Base-by-base conservation (phyloP, 495 filamentous ascomycete genomes). In the Bacidia gigantensis region DNA sequence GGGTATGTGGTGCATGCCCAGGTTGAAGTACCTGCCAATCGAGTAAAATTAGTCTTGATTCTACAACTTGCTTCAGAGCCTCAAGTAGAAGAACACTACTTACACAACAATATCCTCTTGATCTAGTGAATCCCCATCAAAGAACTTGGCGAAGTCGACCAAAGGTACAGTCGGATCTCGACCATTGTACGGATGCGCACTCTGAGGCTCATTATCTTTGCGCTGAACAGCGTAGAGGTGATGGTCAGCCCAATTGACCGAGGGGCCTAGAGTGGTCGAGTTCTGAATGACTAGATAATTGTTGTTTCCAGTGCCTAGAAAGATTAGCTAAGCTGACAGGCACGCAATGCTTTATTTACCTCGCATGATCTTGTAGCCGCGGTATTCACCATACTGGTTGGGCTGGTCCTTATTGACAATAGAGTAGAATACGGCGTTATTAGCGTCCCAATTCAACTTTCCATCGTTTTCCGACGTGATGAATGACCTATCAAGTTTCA, bases 1-100 rank as follows among this genome's bases (percentile, higher is more conserved):
- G 14, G 77, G 76, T 20, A 79, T 60, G 57, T 79, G 77, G 56
- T 80, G 75, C 66, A 74, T 77, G 17, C 76, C 76, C 7, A 81
- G 62, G 55, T 78, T 76, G 57, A 77, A 68, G 17, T 49, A 49
- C 12, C 32, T 39, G n/a, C 10, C 10, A 10, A 10, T 39, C 32
- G n/a, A 39, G 14, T 20, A 65, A 65, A 69, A 5, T 39, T n/a
- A 67, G 46, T 2, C 67, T 9, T 9, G 9, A 46, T 17, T 46
- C 10, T 11, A 23, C 11, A 23, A 20, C 14, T 9, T 46, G 10
- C 10, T 9, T 46, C 21, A 46, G 43, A 20, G 43, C 9, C 10
- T 46, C 9, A 20, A 18, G 20, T 9, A 11, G 10, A 24, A 11
- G n/a, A n/a, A n/a, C n/a, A 10, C 32, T 39, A n/a, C 32, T 39